phyloP scores from a whole-genome alignment of 1,139 yeast genomes.

The Debaryomyces robertsiae region DNA sequence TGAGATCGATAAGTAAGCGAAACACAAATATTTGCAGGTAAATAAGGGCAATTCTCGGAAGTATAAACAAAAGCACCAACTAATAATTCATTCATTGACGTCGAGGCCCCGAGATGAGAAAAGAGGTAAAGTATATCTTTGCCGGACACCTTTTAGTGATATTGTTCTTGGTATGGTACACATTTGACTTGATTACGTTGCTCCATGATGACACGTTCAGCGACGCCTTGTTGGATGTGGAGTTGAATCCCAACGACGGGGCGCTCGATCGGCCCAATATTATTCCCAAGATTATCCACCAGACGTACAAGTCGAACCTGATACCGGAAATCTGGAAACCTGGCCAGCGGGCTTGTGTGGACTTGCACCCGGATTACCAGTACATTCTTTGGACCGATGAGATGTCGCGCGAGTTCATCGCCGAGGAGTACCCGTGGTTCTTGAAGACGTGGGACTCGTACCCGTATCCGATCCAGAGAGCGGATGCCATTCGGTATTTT shows the following conservation, averaged over 20 bases:
- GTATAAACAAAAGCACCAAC: conserved; percentile 1
- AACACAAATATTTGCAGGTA: no score
- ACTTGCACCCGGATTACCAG: conserved; percentile 82
- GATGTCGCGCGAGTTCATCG: conserved; percentile 76
- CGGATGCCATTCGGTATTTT: conserved; percentile 91
- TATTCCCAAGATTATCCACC: conserved; percentile 91
- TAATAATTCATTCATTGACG: conserved; percentile 6
- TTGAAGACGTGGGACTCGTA: conserved; percentile 75
- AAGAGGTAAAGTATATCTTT: conserved; percentile 61
- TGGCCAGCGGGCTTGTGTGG: conserved; percentile 76
- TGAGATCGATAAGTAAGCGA: background rate
- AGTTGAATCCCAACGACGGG: conserved; percentile 52
- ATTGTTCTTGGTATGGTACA: conserved; percentile 58
- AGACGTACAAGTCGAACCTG: conserved; percentile 78
- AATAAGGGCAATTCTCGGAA: background rate
- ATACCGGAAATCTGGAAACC: conserved; percentile 81
- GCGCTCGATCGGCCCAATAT: conserved; percentile 47
- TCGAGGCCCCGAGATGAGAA: conserved; percentile 40
- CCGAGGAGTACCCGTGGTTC: conserved; percentile 84
- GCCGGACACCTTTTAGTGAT: conserved; percentile 60
- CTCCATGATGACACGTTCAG: conserved; percentile 70
- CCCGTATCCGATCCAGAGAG: conserved; percentile 81
- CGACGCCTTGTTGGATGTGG: conserved; percentile 63
- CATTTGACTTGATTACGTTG: conserved; percentile 75
- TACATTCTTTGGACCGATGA: conserved; percentile 92